Conservation (phyloP, 495 filamentous ascomycete species). For the Penicillium manginii region DNA sequence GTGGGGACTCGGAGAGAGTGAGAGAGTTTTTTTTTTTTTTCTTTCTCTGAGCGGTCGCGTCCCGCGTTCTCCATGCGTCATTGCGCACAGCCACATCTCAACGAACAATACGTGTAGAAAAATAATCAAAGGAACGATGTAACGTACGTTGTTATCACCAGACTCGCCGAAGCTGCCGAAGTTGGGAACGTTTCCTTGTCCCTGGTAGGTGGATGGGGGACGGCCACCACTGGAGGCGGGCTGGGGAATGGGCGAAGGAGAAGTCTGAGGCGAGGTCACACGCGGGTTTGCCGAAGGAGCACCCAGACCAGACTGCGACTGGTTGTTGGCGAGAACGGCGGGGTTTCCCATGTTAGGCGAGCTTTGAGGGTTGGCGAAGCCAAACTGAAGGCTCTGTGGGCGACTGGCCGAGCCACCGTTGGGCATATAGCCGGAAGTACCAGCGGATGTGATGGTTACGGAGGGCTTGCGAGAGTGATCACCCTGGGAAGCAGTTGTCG, state of each 20-base stretch:
- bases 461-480: constrained; percentile 84
- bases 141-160: constrained; percentile 71
- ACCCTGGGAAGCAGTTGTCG: constrained; percentile 46
- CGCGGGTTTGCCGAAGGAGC: constrained; percentile 67
- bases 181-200: constrained; percentile 64
- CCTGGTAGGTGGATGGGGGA: constrained; percentile 68
- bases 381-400: constrained; percentile 74
- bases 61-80: constrained; percentile 6
- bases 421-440: constrained; percentile 70
- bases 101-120: constrained; percentile 6
- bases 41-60: constrained; percentile 19
- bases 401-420: constrained; percentile 72
- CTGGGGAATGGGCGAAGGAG: constrained; percentile 88
- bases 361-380: constrained; percentile 63
- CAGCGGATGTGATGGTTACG: constrained; percentile 82
- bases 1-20: constrained; percentile 5
- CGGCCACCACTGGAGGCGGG: constrained; percentile 83
- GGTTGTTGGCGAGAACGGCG: constrained; percentile 49
- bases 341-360: constrained; percentile 68
- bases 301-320: constrained; percentile 56
- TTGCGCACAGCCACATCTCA: constrained; percentile 7
- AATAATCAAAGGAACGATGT: constrained; percentile 19
- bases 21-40: neutral
- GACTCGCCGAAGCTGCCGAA: constrained; percentile 80
- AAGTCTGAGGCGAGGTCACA: constrained; percentile 71